phyloP scores from a whole-genome alignment of 1,284 basidiomycete species.

The Puccinia triticina region DNA sequence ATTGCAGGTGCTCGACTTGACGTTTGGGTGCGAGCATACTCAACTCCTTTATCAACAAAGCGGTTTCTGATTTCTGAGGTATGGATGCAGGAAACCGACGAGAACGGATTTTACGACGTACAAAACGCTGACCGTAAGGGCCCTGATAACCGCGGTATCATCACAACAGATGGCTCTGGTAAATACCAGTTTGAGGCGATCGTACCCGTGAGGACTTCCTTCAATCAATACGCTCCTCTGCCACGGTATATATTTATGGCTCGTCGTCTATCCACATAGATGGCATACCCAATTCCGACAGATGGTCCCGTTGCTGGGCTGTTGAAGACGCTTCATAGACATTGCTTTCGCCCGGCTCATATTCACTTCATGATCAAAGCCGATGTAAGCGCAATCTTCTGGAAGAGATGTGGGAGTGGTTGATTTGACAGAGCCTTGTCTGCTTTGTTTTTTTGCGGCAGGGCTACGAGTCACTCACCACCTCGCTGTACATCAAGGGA shows the following conservation, averaged over 20 bases:
- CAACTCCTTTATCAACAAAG: background rate
- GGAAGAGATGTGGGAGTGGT: background rate
- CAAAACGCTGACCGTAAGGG: conserved; percentile 65
- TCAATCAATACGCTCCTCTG: conserved; percentile 44
- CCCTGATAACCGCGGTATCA: conserved; percentile 76
- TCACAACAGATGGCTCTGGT: conserved; percentile 70
- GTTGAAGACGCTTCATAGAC: conserved; percentile 68
- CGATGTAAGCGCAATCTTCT: background rate
- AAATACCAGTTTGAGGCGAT: conserved; percentile 74
- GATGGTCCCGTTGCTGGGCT: conserved; percentile 77
- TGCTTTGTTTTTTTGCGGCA: conserved; percentile 61
- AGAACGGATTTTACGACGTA: conserved; percentile 67
- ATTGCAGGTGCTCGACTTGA: conserved; percentile 61
- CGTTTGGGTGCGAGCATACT: conserved; percentile 57
- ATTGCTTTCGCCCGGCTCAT: conserved; percentile 77
- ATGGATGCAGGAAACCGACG: conserved; percentile 72
- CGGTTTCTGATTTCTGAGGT: background rate
- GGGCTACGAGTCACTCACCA: conserved; percentile 73
- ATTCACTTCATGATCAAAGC: conserved; percentile 66
- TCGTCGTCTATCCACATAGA: background rate
- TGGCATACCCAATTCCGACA: conserved; percentile 68
- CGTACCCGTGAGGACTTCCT: conserved; percentile 67
- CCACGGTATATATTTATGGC: background rate
- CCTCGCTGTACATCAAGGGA: conserved; percentile 74
- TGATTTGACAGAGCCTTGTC: background rate